These are phyloP conservation scores for Flueggea neowawraea DNA, from an alignment of 441 rosid genomes.

Conservation along the genomic window DNA sequence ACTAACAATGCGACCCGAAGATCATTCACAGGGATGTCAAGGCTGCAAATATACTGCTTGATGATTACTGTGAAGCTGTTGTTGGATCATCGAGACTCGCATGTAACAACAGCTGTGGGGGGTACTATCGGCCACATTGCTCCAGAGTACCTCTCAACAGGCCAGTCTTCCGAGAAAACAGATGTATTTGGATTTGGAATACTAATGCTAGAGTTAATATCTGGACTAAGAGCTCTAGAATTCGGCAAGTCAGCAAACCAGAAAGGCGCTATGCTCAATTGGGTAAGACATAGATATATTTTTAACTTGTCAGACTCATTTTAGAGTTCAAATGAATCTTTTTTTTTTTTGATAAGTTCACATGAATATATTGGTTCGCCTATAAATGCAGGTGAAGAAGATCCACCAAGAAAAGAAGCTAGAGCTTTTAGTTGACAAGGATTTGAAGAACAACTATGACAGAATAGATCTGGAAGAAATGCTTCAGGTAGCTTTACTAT, in stretches of 20 bases:
- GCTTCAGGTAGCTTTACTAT: slow-evolving; percentile 79
- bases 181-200: slow-evolving; percentile 96
- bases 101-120: slow-evolving; percentile 90
- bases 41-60: slow-evolving; percentile 92
- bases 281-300: slow-evolving; percentile 34
- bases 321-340: neutral
- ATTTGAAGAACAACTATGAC: slow-evolving; percentile 65
- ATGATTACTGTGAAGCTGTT: slow-evolving; percentile 77
- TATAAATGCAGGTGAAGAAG: slow-evolving; percentile 59
- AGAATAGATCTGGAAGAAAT: slow-evolving; percentile 82
- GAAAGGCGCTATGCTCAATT: slow-evolving; percentile 85
- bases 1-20: slow-evolving; percentile 87
- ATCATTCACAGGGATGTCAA: slow-evolving; percentile 93
- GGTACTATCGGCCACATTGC: slow-evolving; percentile 96
- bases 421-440: slow-evolving; percentile 80
- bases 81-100: slow-evolving; percentile 90
- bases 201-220: slow-evolving; percentile 74
- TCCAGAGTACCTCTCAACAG: slow-evolving; percentile 88
- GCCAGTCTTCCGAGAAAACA: slow-evolving; percentile 95
- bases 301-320: neutral
- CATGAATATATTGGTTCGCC: neutral
- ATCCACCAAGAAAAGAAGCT: slow-evolving; percentile 85
- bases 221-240: slow-evolving; percentile 80
- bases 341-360: too few relatives aligned
- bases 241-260: slow-evolving; percentile 78